Evolutionary conservation across 2,329 filamentous ascomycete species (phyloP).

Genomic region (Exserohilum rostratum): DNA sequence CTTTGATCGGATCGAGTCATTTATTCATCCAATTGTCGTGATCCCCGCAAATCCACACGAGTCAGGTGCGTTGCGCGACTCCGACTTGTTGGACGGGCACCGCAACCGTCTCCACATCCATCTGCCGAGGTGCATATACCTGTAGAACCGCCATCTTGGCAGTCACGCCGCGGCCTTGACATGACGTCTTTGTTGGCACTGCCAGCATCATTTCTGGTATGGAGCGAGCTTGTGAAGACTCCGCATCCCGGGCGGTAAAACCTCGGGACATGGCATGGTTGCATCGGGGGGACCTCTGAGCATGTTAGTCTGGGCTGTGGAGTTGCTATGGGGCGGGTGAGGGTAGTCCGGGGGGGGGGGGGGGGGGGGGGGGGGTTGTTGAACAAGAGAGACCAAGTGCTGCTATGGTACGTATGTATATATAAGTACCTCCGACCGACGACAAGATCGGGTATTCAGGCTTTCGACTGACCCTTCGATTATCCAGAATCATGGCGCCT

Average conservation of each 20-base stretch:
- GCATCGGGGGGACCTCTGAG: conserved; percentile 1
- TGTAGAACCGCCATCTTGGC: conserved; percentile 28
- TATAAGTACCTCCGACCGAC: conserved; percentile 21
- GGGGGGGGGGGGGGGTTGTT: too few species aligned
- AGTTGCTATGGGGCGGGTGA: conserved; percentile 9
- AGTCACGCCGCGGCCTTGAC: conserved; percentile 15
- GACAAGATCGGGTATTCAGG: conserved; percentile 1
- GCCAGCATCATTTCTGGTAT: conserved; percentile 21
- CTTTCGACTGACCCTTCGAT: conserved; percentile 11
- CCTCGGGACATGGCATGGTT: conserved; percentile 24
- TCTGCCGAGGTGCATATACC: conserved; percentile 22
- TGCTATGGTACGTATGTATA: conserved; percentile 20
- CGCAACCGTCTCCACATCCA: conserved; percentile 18
- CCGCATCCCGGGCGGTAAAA: conserved; percentile 27
- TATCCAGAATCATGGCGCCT: conserved; percentile 32
- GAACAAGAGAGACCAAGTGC: background rate
- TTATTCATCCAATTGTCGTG: conserved; percentile 1
- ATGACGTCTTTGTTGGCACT: conserved; percentile 10
- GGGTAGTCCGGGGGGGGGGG: background rate
- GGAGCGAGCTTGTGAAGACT: conserved; percentile 19
- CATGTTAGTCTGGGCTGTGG: background rate
- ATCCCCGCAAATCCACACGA: conserved; percentile 7
- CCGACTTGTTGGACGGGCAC: conserved; percentile 3
- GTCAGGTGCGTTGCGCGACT: conserved; percentile 2
- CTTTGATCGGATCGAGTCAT: conserved; percentile 1